These are phyloP conservation scores for Diaporthe sp. DNA, from an alignment of 2,329 filamentous ascomycete genomes.

Conservation along the genomic window DNA sequence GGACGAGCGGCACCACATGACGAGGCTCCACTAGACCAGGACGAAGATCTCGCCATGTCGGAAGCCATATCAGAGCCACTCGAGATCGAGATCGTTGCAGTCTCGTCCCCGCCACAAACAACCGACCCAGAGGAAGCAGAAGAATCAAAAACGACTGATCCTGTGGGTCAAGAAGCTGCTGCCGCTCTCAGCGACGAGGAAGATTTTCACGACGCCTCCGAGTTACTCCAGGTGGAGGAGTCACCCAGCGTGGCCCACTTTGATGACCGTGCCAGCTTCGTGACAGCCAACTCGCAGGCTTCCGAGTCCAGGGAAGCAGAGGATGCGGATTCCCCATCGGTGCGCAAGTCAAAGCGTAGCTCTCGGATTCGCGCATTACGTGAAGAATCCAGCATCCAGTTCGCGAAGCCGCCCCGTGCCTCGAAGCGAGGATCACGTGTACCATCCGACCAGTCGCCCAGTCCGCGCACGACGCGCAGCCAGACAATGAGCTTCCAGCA, in stretches of 20 bases:
- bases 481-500: slow-evolving; percentile 36
- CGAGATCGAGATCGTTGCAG: neutral
- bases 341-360: slow-evolving; percentile 16
- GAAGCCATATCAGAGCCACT: slow-evolving; percentile 17
- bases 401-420: neutral
- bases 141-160: neutral
- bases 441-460: slow-evolving; percentile 23
- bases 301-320: slow-evolving; percentile 26
- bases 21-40: neutral
- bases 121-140: neutral
- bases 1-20: slow-evolving; percentile 7
- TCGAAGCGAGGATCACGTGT: slow-evolving; percentile 20
- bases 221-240: neutral
- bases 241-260: slow-evolving; percentile 1
- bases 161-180: neutral
- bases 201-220: slow-evolving; percentile 26
- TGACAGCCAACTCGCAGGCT: slow-evolving; percentile 25
- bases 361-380: slow-evolving; percentile 13
- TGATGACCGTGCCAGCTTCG: slow-evolving; percentile 28
- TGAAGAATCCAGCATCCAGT: neutral
- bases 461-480: slow-evolving; percentile 33
- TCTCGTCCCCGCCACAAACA: neutral
- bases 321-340: neutral
- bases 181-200: slow-evolving; percentile 12
- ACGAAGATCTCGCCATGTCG: slow-evolving; percentile 9